phyloP scores from a whole-genome alignment of 345 rosid genomes.

The Mangifera indica region DNA sequence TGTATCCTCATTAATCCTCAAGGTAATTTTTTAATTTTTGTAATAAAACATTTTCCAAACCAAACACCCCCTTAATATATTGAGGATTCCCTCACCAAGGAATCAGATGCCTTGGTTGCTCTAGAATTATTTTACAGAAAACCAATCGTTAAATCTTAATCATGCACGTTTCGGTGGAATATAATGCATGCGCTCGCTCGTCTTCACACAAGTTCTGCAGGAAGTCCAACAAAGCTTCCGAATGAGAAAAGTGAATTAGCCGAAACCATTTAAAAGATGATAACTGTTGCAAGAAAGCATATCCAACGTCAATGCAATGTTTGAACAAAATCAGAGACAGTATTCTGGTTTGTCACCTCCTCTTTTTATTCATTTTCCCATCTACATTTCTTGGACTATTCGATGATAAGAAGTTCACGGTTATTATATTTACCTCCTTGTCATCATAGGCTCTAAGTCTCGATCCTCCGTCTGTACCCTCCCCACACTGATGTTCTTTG shows the following conservation, averaged over 20 bases:
- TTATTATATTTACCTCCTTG: not conserved
- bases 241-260: constrained; percentile 1
- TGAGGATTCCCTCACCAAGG: too few relatives aligned
- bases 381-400: not conserved
- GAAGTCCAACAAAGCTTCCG: not conserved
- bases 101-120: too few relatives aligned
- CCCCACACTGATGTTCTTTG: too few relatives aligned
- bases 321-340: not conserved
- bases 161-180: constrained; percentile 56
- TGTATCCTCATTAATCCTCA: too few relatives aligned
- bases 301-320: not conserved
- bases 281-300: not conserved
- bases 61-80: too few relatives aligned
- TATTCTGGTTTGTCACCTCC: not conserved
- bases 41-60: too few relatives aligned
- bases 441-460: too few relatives aligned
- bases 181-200: constrained; percentile 68
- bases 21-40: too few relatives aligned
- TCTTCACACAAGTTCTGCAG: constrained; percentile 81
- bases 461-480: too few relatives aligned
- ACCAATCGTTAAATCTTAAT: not conserved
- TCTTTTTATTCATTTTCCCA: not conserved
- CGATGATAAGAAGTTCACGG: not conserved
- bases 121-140: too few relatives aligned
- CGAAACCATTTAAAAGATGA: not conserved